phyloP scores from a whole-genome alignment of 2,329 filamentous ascomycete species.

The Cercospora beticola region DNA sequence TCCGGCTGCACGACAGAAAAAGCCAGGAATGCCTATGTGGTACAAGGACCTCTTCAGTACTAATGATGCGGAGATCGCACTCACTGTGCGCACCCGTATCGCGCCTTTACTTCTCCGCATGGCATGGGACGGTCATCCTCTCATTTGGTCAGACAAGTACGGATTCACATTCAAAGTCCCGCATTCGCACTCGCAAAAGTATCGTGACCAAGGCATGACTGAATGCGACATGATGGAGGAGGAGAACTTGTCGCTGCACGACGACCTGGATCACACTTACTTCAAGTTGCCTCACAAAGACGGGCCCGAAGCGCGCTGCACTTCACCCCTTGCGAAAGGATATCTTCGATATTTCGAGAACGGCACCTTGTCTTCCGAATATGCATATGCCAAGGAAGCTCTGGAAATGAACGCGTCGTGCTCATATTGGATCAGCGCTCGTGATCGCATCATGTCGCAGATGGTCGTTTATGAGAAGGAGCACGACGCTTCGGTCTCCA shows the following conservation, averaged over 20 bases:
- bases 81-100: slow-evolving; percentile 84
- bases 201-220: slow-evolving; percentile 68
- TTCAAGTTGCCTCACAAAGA: slow-evolving; percentile 98
- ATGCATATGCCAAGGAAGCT: slow-evolving; percentile 85
- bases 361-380: slow-evolving; percentile 83
- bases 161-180: slow-evolving; percentile 90
- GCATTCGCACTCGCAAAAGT: slow-evolving; percentile 60
- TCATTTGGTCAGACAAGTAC: slow-evolving; percentile 89
- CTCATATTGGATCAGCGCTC: slow-evolving; percentile 97
- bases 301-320: slow-evolving; percentile 79
- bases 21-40: slow-evolving; percentile 92
- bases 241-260: slow-evolving; percentile 61
- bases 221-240: slow-evolving; percentile 77
- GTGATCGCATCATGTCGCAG: slow-evolving; percentile 90
- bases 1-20: slow-evolving; percentile 81
- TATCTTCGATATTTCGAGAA: slow-evolving; percentile 91
- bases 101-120: slow-evolving; percentile 81
- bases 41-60: slow-evolving; percentile 86
- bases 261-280: slow-evolving; percentile 67
- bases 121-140: slow-evolving; percentile 82
- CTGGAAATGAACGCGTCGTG: slow-evolving; percentile 98
- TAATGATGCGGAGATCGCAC: slow-evolving; percentile 64
- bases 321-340: slow-evolving; percentile 84
- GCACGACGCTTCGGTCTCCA: slow-evolving; percentile 28
- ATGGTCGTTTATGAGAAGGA: slow-evolving; percentile 87